Percentiles rank a stretch among this genome's conserved stretches.
These are phyloP conservation scores for Saposhnikovia divaricata DNA, from an alignment of 129 eudicot species.

Conservation along the genomic window DNA sequence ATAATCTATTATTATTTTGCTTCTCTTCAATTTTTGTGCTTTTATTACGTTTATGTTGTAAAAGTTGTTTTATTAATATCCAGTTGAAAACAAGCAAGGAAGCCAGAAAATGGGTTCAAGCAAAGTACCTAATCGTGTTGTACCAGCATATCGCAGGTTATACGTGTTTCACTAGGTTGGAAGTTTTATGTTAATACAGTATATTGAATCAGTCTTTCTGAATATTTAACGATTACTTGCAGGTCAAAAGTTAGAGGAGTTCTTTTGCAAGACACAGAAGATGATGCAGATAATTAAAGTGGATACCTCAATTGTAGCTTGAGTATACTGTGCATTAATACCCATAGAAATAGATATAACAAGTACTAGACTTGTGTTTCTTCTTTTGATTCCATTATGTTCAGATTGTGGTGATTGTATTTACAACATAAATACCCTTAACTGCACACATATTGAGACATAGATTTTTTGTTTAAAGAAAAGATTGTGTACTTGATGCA, in stretches of 20 bases:
- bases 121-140: slow-evolving; percentile 59
- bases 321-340: background rate
- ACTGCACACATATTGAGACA: background rate
- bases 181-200: background rate
- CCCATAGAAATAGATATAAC: background rate
- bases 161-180: background rate
- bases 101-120: slow-evolving; percentile 31
- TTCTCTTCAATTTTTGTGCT: background rate
- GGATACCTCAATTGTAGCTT: background rate
- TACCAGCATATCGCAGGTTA: slow-evolving; percentile 85
- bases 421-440: background rate
- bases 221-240: background rate
- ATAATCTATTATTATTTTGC: background rate
- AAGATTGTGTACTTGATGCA: background rate
- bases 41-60: background rate
- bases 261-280: slow-evolving; percentile 14
- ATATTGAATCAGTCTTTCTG: background rate
- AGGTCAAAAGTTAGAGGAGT: slow-evolving; percentile 18
- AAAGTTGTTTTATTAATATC: background rate
- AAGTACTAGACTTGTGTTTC: background rate
- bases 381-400: background rate
- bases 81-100: slow-evolving; percentile 39
- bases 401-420: background rate
- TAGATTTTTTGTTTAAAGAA: background rate
- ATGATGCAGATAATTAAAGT: background rate